Conservation (phyloP, 129 eudicot genomes). For the Chrysanthemum lavandulifolium region DNA sequence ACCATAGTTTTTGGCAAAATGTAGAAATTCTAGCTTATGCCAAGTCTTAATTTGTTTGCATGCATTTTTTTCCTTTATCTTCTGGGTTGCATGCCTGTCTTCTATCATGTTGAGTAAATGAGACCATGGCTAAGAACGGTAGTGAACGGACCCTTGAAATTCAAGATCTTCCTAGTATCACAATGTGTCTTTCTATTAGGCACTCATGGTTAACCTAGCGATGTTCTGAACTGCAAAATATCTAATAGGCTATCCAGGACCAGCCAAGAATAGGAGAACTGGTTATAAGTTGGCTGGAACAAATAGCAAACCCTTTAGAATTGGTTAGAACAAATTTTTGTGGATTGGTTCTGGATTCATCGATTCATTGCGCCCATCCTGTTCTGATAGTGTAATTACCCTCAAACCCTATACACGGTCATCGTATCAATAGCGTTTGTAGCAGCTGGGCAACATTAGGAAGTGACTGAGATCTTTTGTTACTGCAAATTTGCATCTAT, state of each 20-base stretch:
- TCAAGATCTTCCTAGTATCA: neutral
- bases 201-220: too few relatives aligned
- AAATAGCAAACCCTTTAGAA: neutral
- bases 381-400: too few relatives aligned
- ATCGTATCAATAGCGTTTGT: too few relatives aligned
- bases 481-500: too few relatives aligned
- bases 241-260: neutral
- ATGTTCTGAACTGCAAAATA: neutral
- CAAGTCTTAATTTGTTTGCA: neutral
- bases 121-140: neutral
- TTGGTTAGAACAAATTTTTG: neutral
- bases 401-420: too few relatives aligned
- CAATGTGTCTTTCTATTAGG: neutral
- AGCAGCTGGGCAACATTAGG: too few relatives aligned
- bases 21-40: neutral
- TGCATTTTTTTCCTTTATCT: neutral
- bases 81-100: neutral
- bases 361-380: neutral
- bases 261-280: neutral
- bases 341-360: neutral
- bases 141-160: neutral
- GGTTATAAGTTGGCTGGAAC: neutral
- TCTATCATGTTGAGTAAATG: neutral
- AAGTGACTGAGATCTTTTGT: too few relatives aligned
- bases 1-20: slow-evolving; percentile 28